Evolutionary conservation across 2,329 filamentous ascomycete genomes (phyloP), one percentile per base, ranked within the genome.

Genomic region (Diplodia scrobiculata): DNA sequence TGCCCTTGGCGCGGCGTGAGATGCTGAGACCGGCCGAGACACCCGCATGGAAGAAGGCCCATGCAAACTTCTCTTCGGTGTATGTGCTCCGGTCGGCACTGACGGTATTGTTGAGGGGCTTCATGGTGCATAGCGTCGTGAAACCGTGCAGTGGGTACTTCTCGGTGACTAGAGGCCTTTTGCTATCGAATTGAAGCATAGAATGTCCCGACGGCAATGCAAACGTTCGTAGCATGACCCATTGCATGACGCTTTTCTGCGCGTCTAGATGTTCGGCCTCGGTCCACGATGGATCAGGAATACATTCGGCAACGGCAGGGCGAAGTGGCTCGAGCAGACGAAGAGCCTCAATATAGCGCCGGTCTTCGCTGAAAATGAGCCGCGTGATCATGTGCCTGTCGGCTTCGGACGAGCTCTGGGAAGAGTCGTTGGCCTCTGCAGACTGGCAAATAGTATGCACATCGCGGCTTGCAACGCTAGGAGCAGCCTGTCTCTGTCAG

Each of bases 21-120:
- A 99, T 96, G 66, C 92, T 91, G 29, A 99, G 80, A 2, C 95
- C 95, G 27, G 91, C 91, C n/a, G 94, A 90, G 34, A 96, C 94
- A 6, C 95, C 95, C 67, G 96, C 92, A 75, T 99, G 95, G 78
- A 99, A 99, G 78, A 97, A 99, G 0, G 94, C 93, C 95, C 95
- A 99, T 74, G 92, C 94, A 48, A 97, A 92, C 77, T 96, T 98
- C 72, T 99, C 95, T 78, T 99, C 95, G 0, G 91, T 94, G 73
- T 96, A 96, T 2, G 89, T 83, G 5, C 85, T 84, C 72, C 94
- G 92, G 74, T 99, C 95, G 6, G 95, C 92, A n/a, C 91, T 93
- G 34, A 99, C 90, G 1, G 91, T 96, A 41, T 92, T 92, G 69
- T 96, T 95, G 68, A 90, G 89, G 2, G 96, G 95, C 74, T 92